A percentile compares a stretch with the other conserved stretches of the same genome.
These are phyloP conservation scores for Penicillium italicum DNA, from an alignment of 2,329 filamentous ascomycete species.

Conservation along the genomic window DNA sequence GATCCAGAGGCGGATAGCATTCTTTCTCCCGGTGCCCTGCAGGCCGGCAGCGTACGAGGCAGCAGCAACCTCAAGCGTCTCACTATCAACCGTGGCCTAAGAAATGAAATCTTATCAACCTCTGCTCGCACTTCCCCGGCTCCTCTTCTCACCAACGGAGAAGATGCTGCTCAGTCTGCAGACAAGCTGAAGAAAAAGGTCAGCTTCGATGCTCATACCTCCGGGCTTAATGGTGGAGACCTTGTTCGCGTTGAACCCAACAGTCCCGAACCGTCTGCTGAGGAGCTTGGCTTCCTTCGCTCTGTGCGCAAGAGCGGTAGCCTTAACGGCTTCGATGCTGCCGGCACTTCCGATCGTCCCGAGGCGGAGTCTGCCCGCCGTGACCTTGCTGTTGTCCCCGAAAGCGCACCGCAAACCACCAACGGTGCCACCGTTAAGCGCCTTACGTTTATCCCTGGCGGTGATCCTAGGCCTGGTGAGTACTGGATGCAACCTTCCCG, in stretches of 20 bases:
- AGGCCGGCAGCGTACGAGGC: slow-evolving; percentile 61
- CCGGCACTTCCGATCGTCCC: slow-evolving; percentile 34
- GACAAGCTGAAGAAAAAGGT: slow-evolving; percentile 68
- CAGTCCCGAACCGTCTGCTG: slow-evolving; percentile 53
- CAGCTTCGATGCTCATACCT: slow-evolving; percentile 74
- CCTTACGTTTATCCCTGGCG: slow-evolving; percentile 28
- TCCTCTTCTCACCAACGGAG: slow-evolving; percentile 33
- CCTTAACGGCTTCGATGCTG: slow-evolving; percentile 39
- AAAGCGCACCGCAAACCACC: slow-evolving; percentile 46
- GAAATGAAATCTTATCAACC: slow-evolving; percentile 59
- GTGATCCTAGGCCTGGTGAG: slow-evolving; percentile 61
- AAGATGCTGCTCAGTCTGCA: slow-evolving; percentile 37
- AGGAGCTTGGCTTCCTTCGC: slow-evolving; percentile 60
- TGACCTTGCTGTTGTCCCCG: slow-evolving; percentile 74
- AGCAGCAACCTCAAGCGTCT: slow-evolving; percentile 79
- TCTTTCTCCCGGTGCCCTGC: slow-evolving; percentile 79
- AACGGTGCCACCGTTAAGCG: slow-evolving; percentile 32
- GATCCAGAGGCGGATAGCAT: slow-evolving; percentile 76
- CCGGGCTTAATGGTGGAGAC: slow-evolving; percentile 46
- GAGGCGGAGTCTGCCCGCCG: slow-evolving; percentile 71
- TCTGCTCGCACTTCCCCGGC: slow-evolving; percentile 29
- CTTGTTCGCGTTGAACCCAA: slow-evolving; percentile 51
- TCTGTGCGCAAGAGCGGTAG: slow-evolving; percentile 51
- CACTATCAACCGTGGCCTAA: slow-evolving; percentile 83
- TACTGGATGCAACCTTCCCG: slow-evolving; percentile 84